Evolutionary conservation across 2,329 filamentous ascomycete species (phyloP).

Genomic region (Nigrospora osmanthi): DNA sequence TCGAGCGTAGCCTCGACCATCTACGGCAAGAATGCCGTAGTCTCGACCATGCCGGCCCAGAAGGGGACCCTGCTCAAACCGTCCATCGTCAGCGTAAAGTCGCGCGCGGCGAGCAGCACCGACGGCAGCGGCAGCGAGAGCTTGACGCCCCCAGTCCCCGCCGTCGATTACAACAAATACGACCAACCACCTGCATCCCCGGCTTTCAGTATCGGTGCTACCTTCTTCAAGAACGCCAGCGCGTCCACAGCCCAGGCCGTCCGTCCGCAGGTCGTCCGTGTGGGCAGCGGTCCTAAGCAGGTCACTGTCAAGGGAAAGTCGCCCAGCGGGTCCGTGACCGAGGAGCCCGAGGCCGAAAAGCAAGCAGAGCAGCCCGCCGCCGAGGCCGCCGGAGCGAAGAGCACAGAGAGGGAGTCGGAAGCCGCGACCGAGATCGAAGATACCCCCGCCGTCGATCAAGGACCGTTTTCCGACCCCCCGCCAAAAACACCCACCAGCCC

Average conservation of each 20-base stretch:
- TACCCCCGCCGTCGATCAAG: conserved; percentile 41
- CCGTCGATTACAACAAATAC: conserved; percentile 59
- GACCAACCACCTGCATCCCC: conserved; percentile 33
- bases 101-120: conserved; percentile 43
- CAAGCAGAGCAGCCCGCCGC: conserved; percentile 2
- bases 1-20: conserved; percentile 86
- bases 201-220: conserved; percentile 60
- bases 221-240: conserved; percentile 58
- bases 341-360: conserved; percentile 11
- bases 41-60: conserved; percentile 68
- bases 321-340: conserved; percentile 10
- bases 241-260: conserved; percentile 48
- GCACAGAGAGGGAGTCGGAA: conserved; percentile 27
- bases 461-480: conserved; percentile 50
- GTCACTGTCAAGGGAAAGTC: conserved; percentile 22
- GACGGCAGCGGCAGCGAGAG: conserved; percentile 43
- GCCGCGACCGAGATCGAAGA: conserved; percentile 42
- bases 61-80: conserved; percentile 84
- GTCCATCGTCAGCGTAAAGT: conserved; percentile 87
- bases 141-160: conserved; percentile 70
- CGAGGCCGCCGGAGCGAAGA: conserved; percentile 8
- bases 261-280: conserved; percentile 52
- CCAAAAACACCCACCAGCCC: conserved; percentile 20
- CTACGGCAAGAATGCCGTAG: conserved; percentile 83
- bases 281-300: conserved; percentile 37